A percentile compares a stretch with the other conserved stretches of the same genome.
Conservation (phyloP, 805 yeast genomes). For the Teunomyces aglyptinius region DNA sequence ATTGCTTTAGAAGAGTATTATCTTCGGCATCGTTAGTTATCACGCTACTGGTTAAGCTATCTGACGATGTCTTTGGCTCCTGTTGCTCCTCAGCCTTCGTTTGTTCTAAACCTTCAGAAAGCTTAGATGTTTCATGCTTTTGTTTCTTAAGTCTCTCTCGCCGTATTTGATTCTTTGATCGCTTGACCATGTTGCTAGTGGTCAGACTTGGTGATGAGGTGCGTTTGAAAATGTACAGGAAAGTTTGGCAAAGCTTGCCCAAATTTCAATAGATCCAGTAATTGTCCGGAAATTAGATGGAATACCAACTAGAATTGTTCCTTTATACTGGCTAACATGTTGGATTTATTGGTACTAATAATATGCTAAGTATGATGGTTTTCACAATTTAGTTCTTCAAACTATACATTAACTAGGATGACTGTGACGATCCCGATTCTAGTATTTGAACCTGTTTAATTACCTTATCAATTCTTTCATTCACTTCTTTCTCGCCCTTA, state of each 20-base stretch:
- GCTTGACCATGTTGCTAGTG: slow-evolving; percentile 13
- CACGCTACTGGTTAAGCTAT: not conserved
- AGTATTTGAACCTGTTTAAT: slow-evolving; percentile 17
- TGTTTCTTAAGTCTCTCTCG: slow-evolving; percentile 31
- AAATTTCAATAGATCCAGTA: not conserved
- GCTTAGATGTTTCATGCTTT: not conserved
- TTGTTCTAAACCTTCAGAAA: not conserved
- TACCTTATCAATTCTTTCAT: slow-evolving; percentile 23
- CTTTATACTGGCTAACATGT: no score
- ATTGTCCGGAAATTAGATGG: not conserved
- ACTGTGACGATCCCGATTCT: slow-evolving; percentile 3
- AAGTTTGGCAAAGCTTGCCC: not conserved
- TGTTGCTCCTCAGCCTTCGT: not conserved
- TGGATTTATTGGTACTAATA: no score
- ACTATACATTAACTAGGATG: not conserved
- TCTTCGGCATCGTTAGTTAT: not conserved
- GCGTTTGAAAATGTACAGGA: slow-evolving; percentile 1
- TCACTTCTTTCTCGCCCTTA: slow-evolving; percentile 27
- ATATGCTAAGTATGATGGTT: no score
- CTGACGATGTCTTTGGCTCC: not conserved
- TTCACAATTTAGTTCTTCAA: no score
- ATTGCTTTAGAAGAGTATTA: slow-evolving; percentile 16
- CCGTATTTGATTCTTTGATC: slow-evolving; percentile 54
- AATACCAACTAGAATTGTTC: no score
- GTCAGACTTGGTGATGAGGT: not conserved